Base-by-base conservation (phyloP, 352 stramenopile species). In the Hyaloperonospora arabidopsidis region DNA sequence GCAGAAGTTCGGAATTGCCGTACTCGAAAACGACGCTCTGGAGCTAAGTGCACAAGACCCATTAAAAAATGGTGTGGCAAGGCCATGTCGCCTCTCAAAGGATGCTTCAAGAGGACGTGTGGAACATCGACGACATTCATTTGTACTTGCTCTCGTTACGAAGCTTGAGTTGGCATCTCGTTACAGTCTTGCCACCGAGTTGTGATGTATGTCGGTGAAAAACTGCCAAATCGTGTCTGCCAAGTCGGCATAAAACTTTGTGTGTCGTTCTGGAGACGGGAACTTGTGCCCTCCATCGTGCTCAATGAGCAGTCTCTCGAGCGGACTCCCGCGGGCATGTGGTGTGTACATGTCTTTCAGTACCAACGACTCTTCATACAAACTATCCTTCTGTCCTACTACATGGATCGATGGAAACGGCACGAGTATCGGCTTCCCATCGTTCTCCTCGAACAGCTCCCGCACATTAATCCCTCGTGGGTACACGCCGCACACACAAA, bases 231-330 rank as follows among this genome's bases (percentile, higher is more conserved):
- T 78, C 47, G 61, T 65, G 25, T 38, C 62, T 4, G 68, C 70
- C 35, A 84, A 41, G 23, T 74, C 23, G 2, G 54, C 52, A 49
- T 84, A 84, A 10, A 88, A 57, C 36, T 65, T 38, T 17, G 68
- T 54, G 56, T 88, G 60, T 44, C 68, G 66, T 10, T 55, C 72
- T 0, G 70, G 67, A 11, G 77, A 84, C 6, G 80, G 78, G 58
- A 90, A 88, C 40, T 86, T 86, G 62, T 90, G 80, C 38, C 74
- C 67, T 36, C 61, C 60, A 12, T 72, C 63, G 34, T 81, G 65
- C 34, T 84, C 67, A n/a, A 77, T 7, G 7, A 81, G 23, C 23
- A 77, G 15, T 34, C 71, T 68, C 43, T 49, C 12, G n/a, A 80
- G 32, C 4, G 59, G 54, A 57, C 63, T 70, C 12, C 64, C 67